Base-by-base conservation (phyloP, 352 stramenopile genomes). In the Globisporangium alternatum region DNA sequence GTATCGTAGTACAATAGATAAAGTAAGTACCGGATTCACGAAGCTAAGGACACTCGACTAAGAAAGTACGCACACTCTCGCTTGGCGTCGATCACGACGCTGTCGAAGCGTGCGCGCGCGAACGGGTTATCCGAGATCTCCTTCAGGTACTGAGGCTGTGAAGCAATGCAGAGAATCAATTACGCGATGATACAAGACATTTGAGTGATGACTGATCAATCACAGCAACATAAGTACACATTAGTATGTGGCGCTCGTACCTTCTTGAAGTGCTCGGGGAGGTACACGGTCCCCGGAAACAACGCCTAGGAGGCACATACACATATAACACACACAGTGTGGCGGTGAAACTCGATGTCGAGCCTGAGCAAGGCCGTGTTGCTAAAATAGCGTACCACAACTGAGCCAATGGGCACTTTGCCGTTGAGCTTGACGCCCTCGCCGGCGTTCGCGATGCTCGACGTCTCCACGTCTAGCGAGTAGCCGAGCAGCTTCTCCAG, bases 231-330 rank as follows among this genome's bases (percentile, higher is more conserved):
- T 33, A 47, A 47, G 53, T n/a, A 52, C 12, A 53, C 39, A 25
- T 15, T 28, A 2, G 25, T 1, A 12, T 19, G n/a, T n/a, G 25
- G 39, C 19, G 43, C 7, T 39, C 60, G 30, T 64, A 89, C 82
- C 77, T 94, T 93, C 62, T 91, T 91, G 66, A 87, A 90, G 67
- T 96, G 87, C 69, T 96, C 87, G 19, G 87, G 84, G 33, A 93
- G 68, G 63, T 93, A 96, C 22, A 94, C 85, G 1, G 78, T 87
- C 17, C 87, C 87, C 10, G 87, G 85, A 51, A 90, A 93, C 30
- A 93, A 54, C 10, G 84, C 84, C 83, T 93, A 13, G 7, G 2
- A 9, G 9, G 17, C 4, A 48, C 28, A 7, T 4, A 41, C 4
- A 41, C 9, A 39, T 12, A 28, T 28, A 28, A 28, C 25, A 8